phyloP scores from a whole-genome alignment of 2,329 filamentous ascomycete genomes.

The Fusarium solani-melongenae region DNA sequence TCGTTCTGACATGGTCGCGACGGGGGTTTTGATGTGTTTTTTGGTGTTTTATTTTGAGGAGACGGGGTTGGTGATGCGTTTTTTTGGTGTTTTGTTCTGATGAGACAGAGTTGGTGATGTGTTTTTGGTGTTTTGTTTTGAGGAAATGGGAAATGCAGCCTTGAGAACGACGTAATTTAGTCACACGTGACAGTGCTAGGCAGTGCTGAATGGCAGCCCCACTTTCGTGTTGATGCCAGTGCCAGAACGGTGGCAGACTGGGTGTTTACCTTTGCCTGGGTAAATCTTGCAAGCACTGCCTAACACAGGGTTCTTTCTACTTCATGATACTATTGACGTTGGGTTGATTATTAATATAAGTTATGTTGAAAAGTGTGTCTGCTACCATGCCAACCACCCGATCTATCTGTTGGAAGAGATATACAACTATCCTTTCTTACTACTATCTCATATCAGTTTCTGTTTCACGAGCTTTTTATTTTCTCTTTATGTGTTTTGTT shows the following conservation, averaged over 20 bases:
- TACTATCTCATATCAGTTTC: background rate
- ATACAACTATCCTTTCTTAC: background rate
- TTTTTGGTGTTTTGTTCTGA: no score
- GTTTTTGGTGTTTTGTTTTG: background rate
- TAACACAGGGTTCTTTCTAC: background rate
- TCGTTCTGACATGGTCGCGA: slow-evolving; percentile 69
- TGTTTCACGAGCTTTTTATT: background rate
- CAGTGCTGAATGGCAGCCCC: background rate
- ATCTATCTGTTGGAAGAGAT: background rate
- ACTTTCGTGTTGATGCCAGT: background rate
- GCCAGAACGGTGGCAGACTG: background rate
- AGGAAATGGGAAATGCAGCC: background rate
- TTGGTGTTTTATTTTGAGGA: no score
- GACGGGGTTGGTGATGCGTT: no score
- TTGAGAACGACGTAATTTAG: background rate
- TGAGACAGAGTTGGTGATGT: no score
- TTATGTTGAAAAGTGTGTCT: background rate
- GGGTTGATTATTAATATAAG: background rate
- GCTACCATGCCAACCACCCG: background rate
- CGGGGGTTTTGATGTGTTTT: background rate
- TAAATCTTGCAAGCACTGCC: background rate
- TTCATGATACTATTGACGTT: background rate
- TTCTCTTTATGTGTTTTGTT: no score
- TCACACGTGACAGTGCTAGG: background rate
- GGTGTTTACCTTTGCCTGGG: background rate